A percentile compares a stretch with the other conserved stretches of the same genome.
Conservation (phyloP, 441 rosid genomes). For the Codiaeum variegatum region DNA sequence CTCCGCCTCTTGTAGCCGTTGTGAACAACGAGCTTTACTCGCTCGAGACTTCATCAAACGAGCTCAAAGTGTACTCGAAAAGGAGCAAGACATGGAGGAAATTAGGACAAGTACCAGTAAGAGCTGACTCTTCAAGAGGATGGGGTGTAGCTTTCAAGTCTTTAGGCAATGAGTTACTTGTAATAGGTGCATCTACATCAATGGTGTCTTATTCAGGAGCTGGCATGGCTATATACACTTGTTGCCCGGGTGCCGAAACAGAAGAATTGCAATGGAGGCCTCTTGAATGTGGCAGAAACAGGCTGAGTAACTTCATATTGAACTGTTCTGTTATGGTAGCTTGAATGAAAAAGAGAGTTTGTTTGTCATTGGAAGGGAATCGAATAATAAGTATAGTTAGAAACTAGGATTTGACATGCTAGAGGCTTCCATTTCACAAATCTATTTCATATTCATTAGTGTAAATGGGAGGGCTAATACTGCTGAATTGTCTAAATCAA, state of each 20-base stretch:
- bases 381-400: slow-evolving; percentile 13
- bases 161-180: slow-evolving; percentile 69
- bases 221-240: slow-evolving; percentile 69
- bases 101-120: slow-evolving; percentile 67
- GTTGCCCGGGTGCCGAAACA: slow-evolving; percentile 41
- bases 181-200: slow-evolving; percentile 55
- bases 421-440: neutral
- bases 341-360: slow-evolving; percentile 25
- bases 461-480: slow-evolving; percentile 1
- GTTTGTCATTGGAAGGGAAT: slow-evolving; percentile 1
- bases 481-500: neutral
- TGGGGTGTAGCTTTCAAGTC: slow-evolving; percentile 97
- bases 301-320: slow-evolving; percentile 62
- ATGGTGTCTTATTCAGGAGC: slow-evolving; percentile 34
- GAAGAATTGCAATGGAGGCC: slow-evolving; percentile 58
- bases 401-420: slow-evolving; percentile 9
- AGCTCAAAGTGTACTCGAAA: slow-evolving; percentile 54
- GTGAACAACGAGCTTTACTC: slow-evolving; percentile 69
- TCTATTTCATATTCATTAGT: neutral
- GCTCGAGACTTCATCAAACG: slow-evolving; percentile 64
- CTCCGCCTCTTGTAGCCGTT: slow-evolving; percentile 82
- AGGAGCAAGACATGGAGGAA: slow-evolving; percentile 57
- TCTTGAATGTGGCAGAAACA: slow-evolving; percentile 45
- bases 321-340: slow-evolving; percentile 87
- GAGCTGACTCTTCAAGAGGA: slow-evolving; percentile 65